phyloP scores from a whole-genome alignment of 2,329 filamentous ascomycete genomes.

The Sporothrix inflata region DNA sequence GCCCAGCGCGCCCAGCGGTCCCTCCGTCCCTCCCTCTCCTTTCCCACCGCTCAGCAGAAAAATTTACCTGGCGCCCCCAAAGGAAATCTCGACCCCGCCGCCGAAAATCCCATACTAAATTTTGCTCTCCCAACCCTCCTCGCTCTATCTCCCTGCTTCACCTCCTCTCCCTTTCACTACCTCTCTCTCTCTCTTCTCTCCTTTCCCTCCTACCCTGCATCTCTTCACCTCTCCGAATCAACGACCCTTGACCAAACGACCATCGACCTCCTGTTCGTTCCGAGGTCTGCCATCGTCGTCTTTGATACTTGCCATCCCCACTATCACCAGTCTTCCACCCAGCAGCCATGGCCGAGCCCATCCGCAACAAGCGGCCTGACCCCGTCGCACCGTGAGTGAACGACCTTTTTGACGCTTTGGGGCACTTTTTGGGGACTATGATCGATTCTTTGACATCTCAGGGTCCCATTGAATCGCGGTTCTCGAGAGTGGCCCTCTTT shows the following conservation, averaged over 20 bases:
- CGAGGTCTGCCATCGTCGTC: constrained; percentile 9
- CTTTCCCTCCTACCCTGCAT: constrained; percentile 29
- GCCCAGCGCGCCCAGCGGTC: background rate
- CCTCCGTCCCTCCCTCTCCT: constrained; percentile 23
- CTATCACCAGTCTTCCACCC: constrained; percentile 11
- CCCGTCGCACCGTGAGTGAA: constrained; percentile 59
- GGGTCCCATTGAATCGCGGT: background rate
- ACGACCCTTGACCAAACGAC: background rate
- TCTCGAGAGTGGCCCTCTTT: background rate
- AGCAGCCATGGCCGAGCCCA: constrained; percentile 61
- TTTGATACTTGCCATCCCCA: background rate
- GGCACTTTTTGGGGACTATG: background rate
- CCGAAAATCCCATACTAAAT: constrained; percentile 30
- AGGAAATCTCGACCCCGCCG: constrained; percentile 35
- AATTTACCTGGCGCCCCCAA: constrained; percentile 33
- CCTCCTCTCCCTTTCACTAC: constrained; percentile 30
- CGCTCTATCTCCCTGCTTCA: constrained; percentile 21
- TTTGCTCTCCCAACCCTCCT: constrained; percentile 30
- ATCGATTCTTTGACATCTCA: background rate
- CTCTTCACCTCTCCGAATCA: background rate
- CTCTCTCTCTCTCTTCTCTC: constrained; percentile 33
- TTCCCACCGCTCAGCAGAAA: constrained; percentile 35
- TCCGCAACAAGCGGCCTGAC: constrained; percentile 65
- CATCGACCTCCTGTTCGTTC: constrained; percentile 2
- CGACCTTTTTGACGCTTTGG: constrained; percentile 18